Percentiles rank a stretch among this genome's conserved stretches.
These are phyloP conservation scores for Colletotrichum trifolii DNA, from an alignment of 2,329 filamentous ascomycete species.

Conservation along the genomic window DNA sequence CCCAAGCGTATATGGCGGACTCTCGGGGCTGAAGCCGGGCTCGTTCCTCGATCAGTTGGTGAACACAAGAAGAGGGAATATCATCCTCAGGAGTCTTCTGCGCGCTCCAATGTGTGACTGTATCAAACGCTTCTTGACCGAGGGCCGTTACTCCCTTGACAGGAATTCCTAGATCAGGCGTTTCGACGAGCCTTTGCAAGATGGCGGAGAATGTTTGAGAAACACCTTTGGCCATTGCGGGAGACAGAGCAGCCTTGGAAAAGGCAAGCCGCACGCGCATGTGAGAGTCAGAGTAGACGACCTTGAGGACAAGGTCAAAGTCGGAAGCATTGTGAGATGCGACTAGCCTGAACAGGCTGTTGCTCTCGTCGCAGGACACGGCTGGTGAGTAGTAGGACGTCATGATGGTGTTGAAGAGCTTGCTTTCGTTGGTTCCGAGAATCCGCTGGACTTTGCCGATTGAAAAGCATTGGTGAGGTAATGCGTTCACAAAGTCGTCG, in stretches of 20 bases:
- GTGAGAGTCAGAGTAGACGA: conserved; percentile 13
- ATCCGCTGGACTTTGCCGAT: conserved; percentile 31
- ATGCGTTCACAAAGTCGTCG: conserved; percentile 25
- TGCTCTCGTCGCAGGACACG: background rate
- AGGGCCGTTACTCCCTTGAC: background rate
- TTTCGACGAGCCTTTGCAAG: background rate
- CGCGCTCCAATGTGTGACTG: conserved; percentile 6
- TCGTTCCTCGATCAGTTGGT: conserved; percentile 38
- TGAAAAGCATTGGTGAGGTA: conserved; percentile 31
- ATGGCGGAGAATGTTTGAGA: conserved; percentile 23
- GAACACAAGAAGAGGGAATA: conserved; percentile 21
- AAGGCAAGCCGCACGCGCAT: conserved; percentile 13
- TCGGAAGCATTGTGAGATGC: conserved; percentile 20
- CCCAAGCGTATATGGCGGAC: conserved; percentile 38
- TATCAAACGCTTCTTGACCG: background rate
- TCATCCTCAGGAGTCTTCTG: accelerated
- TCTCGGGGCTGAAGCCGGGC: conserved; percentile 25
- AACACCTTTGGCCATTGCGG: conserved; percentile 7
- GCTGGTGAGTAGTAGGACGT: conserved; percentile 19
- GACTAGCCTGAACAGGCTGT: conserved; percentile 11
- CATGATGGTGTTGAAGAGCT: conserved; percentile 37
- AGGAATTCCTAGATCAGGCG: background rate
- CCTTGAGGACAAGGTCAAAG: conserved; percentile 26
- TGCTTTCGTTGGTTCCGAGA: conserved; percentile 6
- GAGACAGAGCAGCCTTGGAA: background rate